These are phyloP conservation scores for Chenopodium suecicum DNA, from an alignment of 148 eudicot species.

Conservation along the genomic window DNA sequence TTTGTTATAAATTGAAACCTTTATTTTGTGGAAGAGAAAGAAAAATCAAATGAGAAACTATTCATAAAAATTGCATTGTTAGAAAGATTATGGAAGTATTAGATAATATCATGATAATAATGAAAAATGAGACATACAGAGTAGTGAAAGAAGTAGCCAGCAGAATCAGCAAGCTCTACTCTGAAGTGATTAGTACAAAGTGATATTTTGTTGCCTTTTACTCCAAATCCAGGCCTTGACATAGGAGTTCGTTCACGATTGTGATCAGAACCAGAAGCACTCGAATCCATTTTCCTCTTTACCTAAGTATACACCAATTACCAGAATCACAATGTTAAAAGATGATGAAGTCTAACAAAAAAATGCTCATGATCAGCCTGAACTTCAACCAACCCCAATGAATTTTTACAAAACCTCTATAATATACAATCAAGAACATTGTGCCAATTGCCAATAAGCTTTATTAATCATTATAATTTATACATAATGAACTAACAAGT, in stretches of 20 bases:
- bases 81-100: not conserved
- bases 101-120: not conserved
- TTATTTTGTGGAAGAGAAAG: not conserved
- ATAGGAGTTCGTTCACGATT: not conserved
- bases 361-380: no score
- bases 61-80: not conserved
- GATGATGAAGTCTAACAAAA: no score
- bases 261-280: not conserved
- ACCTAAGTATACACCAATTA: not conserved
- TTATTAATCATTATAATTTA: not conserved
- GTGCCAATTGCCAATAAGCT: not conserved
- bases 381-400: no score
- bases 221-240: conserved; percentile 1
- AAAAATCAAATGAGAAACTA: not conserved
- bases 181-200: not conserved
- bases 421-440: not conserved
- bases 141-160: not conserved
- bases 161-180: not conserved
- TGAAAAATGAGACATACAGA: not conserved
- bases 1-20: not conserved
- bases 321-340: not conserved
- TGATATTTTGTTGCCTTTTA: not conserved
- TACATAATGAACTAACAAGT: not conserved
- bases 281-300: not conserved
- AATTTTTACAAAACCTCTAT: not conserved